phyloP scores from a whole-genome alignment of 805 yeast species.

The Candida suzukii region DNA sequence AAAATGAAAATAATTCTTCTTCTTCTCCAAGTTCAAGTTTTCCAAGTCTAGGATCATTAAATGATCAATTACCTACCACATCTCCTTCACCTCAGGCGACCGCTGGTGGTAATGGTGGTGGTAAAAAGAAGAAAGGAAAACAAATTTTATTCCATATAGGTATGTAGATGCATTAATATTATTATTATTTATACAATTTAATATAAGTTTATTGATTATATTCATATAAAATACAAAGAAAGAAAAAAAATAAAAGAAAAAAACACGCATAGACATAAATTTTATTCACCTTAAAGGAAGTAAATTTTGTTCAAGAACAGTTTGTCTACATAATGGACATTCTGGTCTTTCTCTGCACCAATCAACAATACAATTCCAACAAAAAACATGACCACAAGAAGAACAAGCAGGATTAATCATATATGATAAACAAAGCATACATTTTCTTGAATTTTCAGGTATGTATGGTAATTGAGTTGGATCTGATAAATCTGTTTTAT shows the following conservation, averaged over 20 bases:
- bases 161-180: conserved; percentile 4
- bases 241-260: not conserved
- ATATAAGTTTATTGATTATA: not conserved
- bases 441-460: conserved; percentile 61
- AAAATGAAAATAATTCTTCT: conserved; percentile 1
- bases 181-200: not conserved
- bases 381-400: conserved; percentile 86
- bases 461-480: conserved; percentile 55
- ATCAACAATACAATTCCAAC: conserved; percentile 86
- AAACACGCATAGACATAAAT: not conserved
- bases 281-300: conserved; percentile 41
- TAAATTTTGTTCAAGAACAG: conserved; percentile 53
- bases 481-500: conserved; percentile 49
- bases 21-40: conserved; percentile 16
- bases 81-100: conserved; percentile 4
- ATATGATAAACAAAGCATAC: conserved; percentile 76
- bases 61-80: not conserved
- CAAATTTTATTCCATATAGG: conserved; percentile 49
- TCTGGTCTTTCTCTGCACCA: conserved; percentile 87
- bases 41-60: conserved; percentile 6
- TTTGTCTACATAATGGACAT: conserved; percentile 86
- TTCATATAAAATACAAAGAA: not conserved
- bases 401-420: conserved; percentile 83
- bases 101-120: conserved; percentile 17
- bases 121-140: conserved; percentile 42